These are phyloP conservation scores for Choricystis sp. DNA, from an alignment of 139 green algal species.

Conservation along the genomic window DNA sequence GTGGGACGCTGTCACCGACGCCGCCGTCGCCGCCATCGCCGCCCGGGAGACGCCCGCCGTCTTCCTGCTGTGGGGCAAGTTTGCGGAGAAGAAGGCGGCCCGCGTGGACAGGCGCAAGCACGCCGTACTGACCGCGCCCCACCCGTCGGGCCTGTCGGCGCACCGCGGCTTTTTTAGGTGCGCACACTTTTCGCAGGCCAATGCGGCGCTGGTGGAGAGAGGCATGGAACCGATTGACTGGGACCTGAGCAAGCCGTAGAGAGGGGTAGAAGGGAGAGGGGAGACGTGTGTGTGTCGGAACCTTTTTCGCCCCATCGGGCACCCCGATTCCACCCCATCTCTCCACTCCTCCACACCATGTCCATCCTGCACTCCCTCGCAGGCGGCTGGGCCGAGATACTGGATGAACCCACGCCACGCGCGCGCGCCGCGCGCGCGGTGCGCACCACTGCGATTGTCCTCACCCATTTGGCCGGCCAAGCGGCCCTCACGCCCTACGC, in stretches of 20 bases:
- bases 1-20: conserved; percentile 86
- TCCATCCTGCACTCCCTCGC: too few relatives aligned
- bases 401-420: too few relatives aligned
- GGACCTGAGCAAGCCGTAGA: conserved; percentile 35
- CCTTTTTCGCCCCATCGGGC: too few relatives aligned
- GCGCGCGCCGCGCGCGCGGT: too few relatives aligned
- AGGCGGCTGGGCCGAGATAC: too few relatives aligned
- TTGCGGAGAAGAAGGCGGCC: conserved; percentile 37
- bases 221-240: conserved; percentile 65
- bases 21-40: conserved; percentile 50
- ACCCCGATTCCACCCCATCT: too few relatives aligned
- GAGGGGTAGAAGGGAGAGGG: too few relatives aligned
- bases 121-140: conserved; percentile 45
- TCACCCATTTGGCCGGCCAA: too few relatives aligned
- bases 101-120: conserved; percentile 37
- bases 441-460: too few relatives aligned
- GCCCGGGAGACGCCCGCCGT: conserved; percentile 47
- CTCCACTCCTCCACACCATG: too few relatives aligned
- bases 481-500: too few relatives aligned
- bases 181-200: conserved; percentile 66
- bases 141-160: conserved; percentile 55
- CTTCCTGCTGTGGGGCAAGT: conserved; percentile 86
- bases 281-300: too few relatives aligned
- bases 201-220: conserved; percentile 41
- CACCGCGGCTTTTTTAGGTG: conserved; percentile 77